Percentiles rank a stretch among this genome's conserved stretches.
phyloP scores from a whole-genome alignment of 352 stramenopile genomes.

The Halophytophthora polymorphica region DNA sequence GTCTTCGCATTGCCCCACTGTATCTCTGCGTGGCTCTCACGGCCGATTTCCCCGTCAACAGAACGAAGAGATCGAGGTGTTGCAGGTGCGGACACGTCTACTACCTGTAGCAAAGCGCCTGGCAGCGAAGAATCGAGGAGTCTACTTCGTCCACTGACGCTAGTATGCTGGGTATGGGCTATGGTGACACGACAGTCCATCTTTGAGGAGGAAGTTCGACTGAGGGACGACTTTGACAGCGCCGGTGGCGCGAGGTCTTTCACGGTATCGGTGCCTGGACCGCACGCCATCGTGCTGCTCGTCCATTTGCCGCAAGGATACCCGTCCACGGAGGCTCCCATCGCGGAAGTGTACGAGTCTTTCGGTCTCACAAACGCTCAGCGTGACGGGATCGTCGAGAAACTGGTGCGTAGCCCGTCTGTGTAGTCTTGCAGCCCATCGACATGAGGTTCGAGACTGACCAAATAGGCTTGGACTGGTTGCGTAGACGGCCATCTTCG shows the following conservation, averaged over 20 bases:
- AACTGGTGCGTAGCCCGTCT: slow-evolving; percentile 32
- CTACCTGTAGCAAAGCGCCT: neutral
- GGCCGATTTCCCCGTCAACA: slow-evolving; percentile 19
- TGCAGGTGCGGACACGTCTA: slow-evolving; percentile 40
- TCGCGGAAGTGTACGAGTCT: slow-evolving; percentile 81
- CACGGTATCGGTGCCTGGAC: slow-evolving; percentile 53
- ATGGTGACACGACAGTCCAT: slow-evolving; percentile 48
- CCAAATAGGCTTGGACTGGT: too few species aligned
- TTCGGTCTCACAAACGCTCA: slow-evolving; percentile 74
- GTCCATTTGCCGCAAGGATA: slow-evolving; percentile 75
- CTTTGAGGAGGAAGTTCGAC: slow-evolving; percentile 63
- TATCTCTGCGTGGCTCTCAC: slow-evolving; percentile 3
- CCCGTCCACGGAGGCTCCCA: slow-evolving; percentile 57
- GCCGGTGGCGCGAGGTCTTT: slow-evolving; percentile 43
- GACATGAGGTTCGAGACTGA: neutral
- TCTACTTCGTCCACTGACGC: neutral
- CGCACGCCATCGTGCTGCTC: slow-evolving; percentile 62
- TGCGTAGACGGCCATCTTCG: slow-evolving; percentile 50
- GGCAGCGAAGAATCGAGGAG: neutral
- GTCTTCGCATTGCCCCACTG: neutral
- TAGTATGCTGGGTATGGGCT: neutral
- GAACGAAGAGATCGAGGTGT: slow-evolving; percentile 73
- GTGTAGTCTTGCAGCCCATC: neutral
- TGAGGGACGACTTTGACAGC: slow-evolving; percentile 50
- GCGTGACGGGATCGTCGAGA: slow-evolving; percentile 55